Evolutionary conservation across 371 early-diverging fungal species (phyloP).

Genomic region (Ordospora pajunii): DNA sequence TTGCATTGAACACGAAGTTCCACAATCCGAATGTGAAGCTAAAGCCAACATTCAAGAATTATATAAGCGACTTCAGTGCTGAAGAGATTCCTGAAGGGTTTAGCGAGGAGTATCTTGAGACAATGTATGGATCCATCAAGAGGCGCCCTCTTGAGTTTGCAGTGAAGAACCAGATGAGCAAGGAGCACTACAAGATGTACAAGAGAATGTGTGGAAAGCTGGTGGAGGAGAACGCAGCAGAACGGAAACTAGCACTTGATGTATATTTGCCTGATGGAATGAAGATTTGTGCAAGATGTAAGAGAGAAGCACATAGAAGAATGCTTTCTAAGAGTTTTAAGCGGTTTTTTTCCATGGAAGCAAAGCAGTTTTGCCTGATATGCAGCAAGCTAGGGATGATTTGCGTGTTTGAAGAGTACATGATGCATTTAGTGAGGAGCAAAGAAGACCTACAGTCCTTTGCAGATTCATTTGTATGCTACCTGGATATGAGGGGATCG

Average conservation of each 20-base stretch:
- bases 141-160: slow-evolving; percentile 50
- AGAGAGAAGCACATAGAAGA: neutral
- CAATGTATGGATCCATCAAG: slow-evolving; percentile 48
- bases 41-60: slow-evolving; percentile 75
- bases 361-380: slow-evolving; percentile 1
- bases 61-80: slow-evolving; percentile 58
- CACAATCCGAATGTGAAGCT: slow-evolving; percentile 78
- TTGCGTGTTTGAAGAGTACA: slow-evolving; percentile 11
- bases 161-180: slow-evolving; percentile 12
- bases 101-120: slow-evolving; percentile 25
- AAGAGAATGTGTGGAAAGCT: neutral
- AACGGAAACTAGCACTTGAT: neutral
- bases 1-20: slow-evolving; percentile 83
- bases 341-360: slow-evolving; percentile 7
- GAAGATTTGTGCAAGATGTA: neutral
- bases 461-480: slow-evolving; percentile 9
- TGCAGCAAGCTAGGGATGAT: neutral
- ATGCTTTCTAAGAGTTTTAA: neutral
- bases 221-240: neutral
- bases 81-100: slow-evolving; percentile 25
- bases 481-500: neutral
- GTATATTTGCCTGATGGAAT: neutral
- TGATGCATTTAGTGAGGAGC: neutral
- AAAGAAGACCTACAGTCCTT: neutral
- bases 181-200: slow-evolving; percentile 20